Evolutionary conservation across 2,329 filamentous ascomycete genomes (phyloP), one percentile per base, ranked within the genome.

Genomic region (Aspergillus sp.): DNA sequence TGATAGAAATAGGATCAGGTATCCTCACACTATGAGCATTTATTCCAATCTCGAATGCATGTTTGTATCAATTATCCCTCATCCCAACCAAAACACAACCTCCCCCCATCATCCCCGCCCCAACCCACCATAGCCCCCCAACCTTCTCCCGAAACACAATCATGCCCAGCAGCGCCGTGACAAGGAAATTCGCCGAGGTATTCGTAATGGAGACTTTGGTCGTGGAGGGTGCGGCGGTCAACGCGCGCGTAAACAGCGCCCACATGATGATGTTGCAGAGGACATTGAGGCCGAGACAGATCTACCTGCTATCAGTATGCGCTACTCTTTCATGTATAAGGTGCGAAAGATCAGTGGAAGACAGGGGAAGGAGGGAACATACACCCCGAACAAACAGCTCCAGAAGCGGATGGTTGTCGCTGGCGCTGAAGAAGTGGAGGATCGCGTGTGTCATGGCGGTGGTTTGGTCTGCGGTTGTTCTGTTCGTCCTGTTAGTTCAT

Each of bases 231-330:
- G 79, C 78, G 16, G 82, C 78, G 0, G 82, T 85, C 14, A 86
- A 70, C 13, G 83, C 83, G 38, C 80, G 77, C 1, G 83, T 86
- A 70, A 85, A 86, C 14, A 86, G 74, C 0, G 80, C 80, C 83
- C 83, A 86, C 83, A 86, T 86, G 22, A 82, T 75, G 24, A 79
- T 76, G 61, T 85, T 86, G 72, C 84, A 85, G 60, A 82, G 62
- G 53, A 86, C 72, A 60, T 86, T 86, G 46, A 85, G 75, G 33
- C 71, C 76, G 64, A 86, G 83, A 70, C 83, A 85, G 58, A 79
- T 67, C 81, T 82, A 54, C 9, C 14, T 48, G 9, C 76, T 66
- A 33, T 16, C 3, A n/a, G 30, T 26, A 7, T 16, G 22, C 33
- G 33, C n/a, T 4, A 4, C 33, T 35, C 33, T 13, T 10, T n/a